Evolutionary conservation across 129 eudicot genomes (phyloP), one percentile per base, ranked within the genome.

Genomic region (Helichrysum umbraculigerum): DNA sequence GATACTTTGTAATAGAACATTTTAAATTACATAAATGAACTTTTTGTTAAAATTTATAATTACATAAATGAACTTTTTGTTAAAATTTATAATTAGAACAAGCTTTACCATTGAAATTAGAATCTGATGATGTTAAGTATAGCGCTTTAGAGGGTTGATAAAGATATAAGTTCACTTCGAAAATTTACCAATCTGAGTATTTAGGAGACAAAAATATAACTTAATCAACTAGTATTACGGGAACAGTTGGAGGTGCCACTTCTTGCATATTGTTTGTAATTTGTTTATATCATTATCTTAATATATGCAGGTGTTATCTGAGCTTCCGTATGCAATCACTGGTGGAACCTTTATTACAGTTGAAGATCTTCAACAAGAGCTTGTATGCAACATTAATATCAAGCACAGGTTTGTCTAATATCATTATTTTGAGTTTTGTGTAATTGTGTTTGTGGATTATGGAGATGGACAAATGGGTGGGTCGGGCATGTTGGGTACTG

Each of bases 351-450:
- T 83, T 61, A 88, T 94, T 72, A 82, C 96, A 15, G 88, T 91
- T 76, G 97, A 94, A 88, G 99, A 94, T 82, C 90, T 94, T 71
- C 99, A 77, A 57, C 99, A 94, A 75, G 99, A 91, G 85, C 88
- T 94, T 15, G 78, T 83, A 63, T 94, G 99, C 89, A 87, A 83
- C 66, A 94, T 94, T 67, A 94, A 84, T 83, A 87, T 94, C 79
- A 91, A 89, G 74, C 99, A 94, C 71, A 94, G 99, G 99, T 94
- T 79, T 77, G 85, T 79, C 60, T 69, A 60, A 28, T 22, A 64
- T 52, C 30, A 34, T 41, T 75, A 1, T 61, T 42, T 44, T 75
- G 9, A 63, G 30, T 19, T 67, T 69, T 66, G 15, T n/a, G n/a
- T n/a, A n/a, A n/a, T n/a, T n/a, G n/a, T 17, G 70, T n/a, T 60